phyloP scores from a whole-genome alignment of 495 filamentous ascomycete species.

The Xylaria flabelliformis region DNA sequence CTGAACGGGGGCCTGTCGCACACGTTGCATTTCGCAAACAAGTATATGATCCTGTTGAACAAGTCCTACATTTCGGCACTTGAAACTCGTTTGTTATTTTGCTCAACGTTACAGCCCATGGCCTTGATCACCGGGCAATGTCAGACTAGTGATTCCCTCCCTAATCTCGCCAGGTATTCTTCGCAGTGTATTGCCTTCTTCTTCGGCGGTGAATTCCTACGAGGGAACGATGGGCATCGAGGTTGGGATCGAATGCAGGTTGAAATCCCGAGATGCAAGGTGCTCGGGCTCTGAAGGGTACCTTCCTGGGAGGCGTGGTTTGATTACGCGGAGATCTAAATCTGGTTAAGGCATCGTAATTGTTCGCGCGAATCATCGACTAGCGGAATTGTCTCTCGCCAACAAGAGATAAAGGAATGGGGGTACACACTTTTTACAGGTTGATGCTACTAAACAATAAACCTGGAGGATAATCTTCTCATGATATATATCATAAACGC shows the following conservation, averaged over 20 bases:
- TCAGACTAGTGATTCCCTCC: slow-evolving; percentile 4
- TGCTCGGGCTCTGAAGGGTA: neutral
- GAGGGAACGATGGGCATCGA: neutral
- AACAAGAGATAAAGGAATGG: slow-evolving; percentile 10
- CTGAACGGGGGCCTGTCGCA: neutral
- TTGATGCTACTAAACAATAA: neutral
- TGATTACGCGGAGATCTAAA: slow-evolving; percentile 12
- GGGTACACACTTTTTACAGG: neutral
- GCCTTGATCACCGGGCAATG: neutral
- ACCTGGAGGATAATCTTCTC: neutral
- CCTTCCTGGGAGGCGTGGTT: neutral
- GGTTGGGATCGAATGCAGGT: slow-evolving; percentile 12
- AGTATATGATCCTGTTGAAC: neutral
- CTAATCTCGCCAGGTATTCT: neutral
- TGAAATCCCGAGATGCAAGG: slow-evolving; percentile 17
- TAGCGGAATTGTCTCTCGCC: slow-evolving; percentile 13
- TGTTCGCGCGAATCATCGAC: slow-evolving; percentile 11
- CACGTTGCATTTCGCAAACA: neutral
- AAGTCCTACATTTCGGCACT: neutral
- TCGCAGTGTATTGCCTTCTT: slow-evolving; percentile 28
- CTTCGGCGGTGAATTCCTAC: neutral
- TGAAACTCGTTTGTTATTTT: neutral
- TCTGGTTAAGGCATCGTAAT: slow-evolving; percentile 12
- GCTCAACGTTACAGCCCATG: slow-evolving; percentile 17
- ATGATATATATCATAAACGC: slow-evolving; percentile 11